Evolutionary conservation across 345 rosid species (phyloP), one percentile per base, ranked within the genome.

Genomic region (Theobroma cacao): DNA sequence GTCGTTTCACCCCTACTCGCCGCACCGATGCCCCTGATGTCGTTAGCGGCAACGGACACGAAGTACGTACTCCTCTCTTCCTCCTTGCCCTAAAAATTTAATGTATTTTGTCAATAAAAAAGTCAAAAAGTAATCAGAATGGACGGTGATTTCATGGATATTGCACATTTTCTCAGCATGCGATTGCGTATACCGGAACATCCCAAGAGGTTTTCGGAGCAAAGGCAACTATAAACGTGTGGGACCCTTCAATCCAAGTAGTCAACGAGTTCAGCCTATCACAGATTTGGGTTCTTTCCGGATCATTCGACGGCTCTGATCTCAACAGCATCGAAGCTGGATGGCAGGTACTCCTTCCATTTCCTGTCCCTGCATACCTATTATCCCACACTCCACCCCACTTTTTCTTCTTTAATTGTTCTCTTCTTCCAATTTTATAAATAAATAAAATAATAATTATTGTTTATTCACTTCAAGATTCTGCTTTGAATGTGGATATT

Each of bases 271-370:
- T 97, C 85, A 97, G 99, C 83, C 90, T 97, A 17, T 94, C 99
- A 0, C 99, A 97, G 89, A 87, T 97, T 75, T 97, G 99, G 99
- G 38, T 97, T 77, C 89, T 97, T 40, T 96, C 98, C 5, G 98
- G 99, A 71, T 91, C 98, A 58, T 97, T 97, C 80, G 98, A 90
- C 81, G 97, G 98, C 78, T 72, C 97, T 75, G 98, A 97, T 89
- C 98, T 97, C 85, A 97, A 97, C 82, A 97, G 99, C 74, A 94
- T 97, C n/a, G 99, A 97, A 87, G 98, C 98, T 82, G 99, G 99
- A 59, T 97, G 98, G 99, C 99, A 97, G 99, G 99, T 97, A 81
- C 85, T 78, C 67, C 84, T 78, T 81, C 85, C 82, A 80, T 63
- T 65, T 78, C 82, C 85, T 65, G 72, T 47, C 60, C 82, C 31